Base-by-base conservation (phyloP, 1,284 basidiomycete genomes). In the Trametes hirsuta region DNA sequence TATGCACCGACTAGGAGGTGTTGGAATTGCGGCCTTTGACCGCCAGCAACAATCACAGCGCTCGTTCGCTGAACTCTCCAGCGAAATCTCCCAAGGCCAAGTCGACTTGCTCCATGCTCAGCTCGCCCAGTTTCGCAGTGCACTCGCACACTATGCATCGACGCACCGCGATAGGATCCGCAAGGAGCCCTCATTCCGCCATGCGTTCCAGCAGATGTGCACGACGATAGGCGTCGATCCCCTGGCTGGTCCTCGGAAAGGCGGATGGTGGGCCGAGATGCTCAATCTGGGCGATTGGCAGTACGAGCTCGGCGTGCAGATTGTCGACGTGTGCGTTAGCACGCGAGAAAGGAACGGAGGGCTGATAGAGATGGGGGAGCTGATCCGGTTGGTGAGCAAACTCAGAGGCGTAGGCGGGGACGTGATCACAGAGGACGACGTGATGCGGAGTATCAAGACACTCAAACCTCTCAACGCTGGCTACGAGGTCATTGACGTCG, bases 151-250 rank as follows among this genome's bases (percentile, higher is more conserved):
- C 60, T 99, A 98, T 71, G 94, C 96, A 0, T 79, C 84, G 5
- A 85, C 84, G 11, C 96, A 98, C 73, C 87, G 94, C 22, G 84
- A 90, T 47, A 88, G 92, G 59, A 98, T 99, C 71, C 84, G 87
- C 59, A 82, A 82, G 57, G 93, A 98, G 70, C 93, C 97, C 1
- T 83, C 84, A 2, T 97, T 99, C 72, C 84, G 97, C 2, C 91
- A 92, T 79, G 91, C 90, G 14, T 99, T 99, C 75, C 94, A 96
- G 69, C 90, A 93, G 62, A 98, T 99, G 95, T 99, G 97, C 73
- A 85, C 91, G 1, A 89, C 90, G 14, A 92, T 99, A 57, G 95
- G 95, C 30, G 94, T 99, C 18, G 97, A 99, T 73, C 97, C 97
- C 0, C 84, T 99, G 18, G 91, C 92, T 1, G 93, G 92, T 0